Evolutionary conservation across 2,329 filamentous ascomycete genomes (phyloP), one percentile per base, ranked within the genome.

Genomic region (Alternaria solani): DNA sequence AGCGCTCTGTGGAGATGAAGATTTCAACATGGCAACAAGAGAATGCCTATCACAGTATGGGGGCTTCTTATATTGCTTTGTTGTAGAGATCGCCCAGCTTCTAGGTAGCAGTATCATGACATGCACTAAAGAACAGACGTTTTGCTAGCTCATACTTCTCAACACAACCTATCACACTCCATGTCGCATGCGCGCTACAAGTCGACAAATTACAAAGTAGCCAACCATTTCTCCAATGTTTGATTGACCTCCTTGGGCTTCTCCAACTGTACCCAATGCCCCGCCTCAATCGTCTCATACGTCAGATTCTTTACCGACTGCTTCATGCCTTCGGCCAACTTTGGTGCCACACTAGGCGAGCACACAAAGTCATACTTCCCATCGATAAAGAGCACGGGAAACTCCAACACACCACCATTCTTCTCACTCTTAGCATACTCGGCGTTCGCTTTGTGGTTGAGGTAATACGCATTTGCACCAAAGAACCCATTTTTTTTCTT

Each of bases 361-460:
- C 80, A 71, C 6, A 68, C 48, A 3, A 62, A 51, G 55, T 84
- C 82, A 54, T 75, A 79, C 30, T 70, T 72, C 0, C 77, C 79
- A 44, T 81, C 77, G 54, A 80, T 74, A 54, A 74, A 77, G 42
- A 85, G 63, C 7, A 77, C 70, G 0, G 78, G 78, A 39, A 79
- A 75, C 11, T 73, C 63, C 47, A 80, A 46, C 5, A 70, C 63
- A 0, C 75, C 75, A 4, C 70, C 71, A 23, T 79, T 78, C 67
- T 73, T 75, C 41, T 78, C 73, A 26, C 76, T 74, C 20, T 78
- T 76, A 7, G 75, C 77, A 65, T 81, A 85, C 39, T 74, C 75
- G 3, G 62, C 66, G 55, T 85, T 85, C 12, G 65, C 70, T 6
- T 76, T 70, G 61, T 82, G 79, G 62, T 85, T 81, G 36, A 80